Evolutionary conservation across 208 protist genomes (phyloP), one percentile per base, ranked within the genome.

Genomic region (Novymonas esmeraldas): DNA sequence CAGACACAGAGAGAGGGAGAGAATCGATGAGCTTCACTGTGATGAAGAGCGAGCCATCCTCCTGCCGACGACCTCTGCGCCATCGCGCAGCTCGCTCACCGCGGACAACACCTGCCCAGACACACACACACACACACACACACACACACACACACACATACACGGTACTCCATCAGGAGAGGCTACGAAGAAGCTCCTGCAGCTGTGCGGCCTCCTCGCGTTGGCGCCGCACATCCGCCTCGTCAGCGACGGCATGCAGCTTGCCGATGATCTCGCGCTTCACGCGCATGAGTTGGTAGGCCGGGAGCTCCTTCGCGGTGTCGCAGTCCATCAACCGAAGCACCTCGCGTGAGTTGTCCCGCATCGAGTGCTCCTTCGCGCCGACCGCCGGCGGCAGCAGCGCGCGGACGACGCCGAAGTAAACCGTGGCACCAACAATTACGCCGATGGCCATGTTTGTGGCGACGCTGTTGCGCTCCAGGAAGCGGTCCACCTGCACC

Each of bases 261-360:
- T 84, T 84, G 9, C 80, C 75, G 42, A 92, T 84, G 16, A 95
- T 84, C 71, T 91, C 80, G 7, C 85, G 70, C 72, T 89, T 90
- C 50, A 84, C 76, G 0, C 82, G 78, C 82, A 88, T 87, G 22
- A 95, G 60, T 64, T 83, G 70, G 56, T 92, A 92, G 7, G 82
- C 82, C 22, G 85, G 89, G 29, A 95, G 65, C 69, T 92, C 81
- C 64, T 88, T 85, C 24, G 79, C 83, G 9, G 81, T 82, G 62
- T 86, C 82, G 48, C 68, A 79, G 49, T 80, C 76, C 75, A 95
- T 86, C 31, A 85, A 56, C 6, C 54, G 54, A 1, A 92, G 68
- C 33, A 95, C 66, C 49, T 84, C 79, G 29, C 85, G 70, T 11
- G 86, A 76, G 66, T 92, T 82, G 6, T 89, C 85, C 56, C 78